Base-by-base conservation (phyloP, 1,284 basidiomycete species). In the Lentinus polychrous region DNA sequence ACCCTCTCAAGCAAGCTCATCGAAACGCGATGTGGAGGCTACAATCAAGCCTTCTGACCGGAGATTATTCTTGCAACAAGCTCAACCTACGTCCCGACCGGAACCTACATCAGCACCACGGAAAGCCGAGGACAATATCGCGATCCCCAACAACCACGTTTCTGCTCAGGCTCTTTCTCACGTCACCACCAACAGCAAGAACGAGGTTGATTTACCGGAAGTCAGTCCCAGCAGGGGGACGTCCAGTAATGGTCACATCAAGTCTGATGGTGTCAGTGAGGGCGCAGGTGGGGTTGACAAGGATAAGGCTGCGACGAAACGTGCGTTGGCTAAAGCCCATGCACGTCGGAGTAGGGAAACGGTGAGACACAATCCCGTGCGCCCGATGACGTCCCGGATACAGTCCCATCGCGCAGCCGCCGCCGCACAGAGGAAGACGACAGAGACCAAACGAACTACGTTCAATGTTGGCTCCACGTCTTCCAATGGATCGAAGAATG, bases 391-490 rank as follows among this genome's bases (percentile, higher is more conserved):
- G 32, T 46, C 42, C 3, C 48, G 45, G 15, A 49, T 43, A 38
- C 44, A 46, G 17, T 43, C 46, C 22, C 52, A 43, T 14, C 52
- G 50, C 3, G 52, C 14, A 11, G 50, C 37, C 14, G 33, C 35
- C 8, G 40, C 36, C 27, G 48, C 49, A 34, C 45, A 46, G 38
- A 45, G 48, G 24, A 27, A 27, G 27, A 32, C 36, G n/a, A 51
- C 41, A 12, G 51, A 33, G 15, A 36, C n/a, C 23, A 36, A 24
- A 47, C 45, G 45, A 40, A 60, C 72, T 11, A 67, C 68, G 57
- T 81, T 81, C 53, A 77, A 79, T 54, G 72, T 82, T 49, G 79
- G 78, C 2, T 81, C 79, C 10, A 67, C 69, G 51, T 78, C 78
- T 24, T 74, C 75, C 32, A 76, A 74, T 56, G 77, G 76, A 36